Conservation (phyloP, 306 rosid genomes). For the Vigna unguiculata region DNA sequence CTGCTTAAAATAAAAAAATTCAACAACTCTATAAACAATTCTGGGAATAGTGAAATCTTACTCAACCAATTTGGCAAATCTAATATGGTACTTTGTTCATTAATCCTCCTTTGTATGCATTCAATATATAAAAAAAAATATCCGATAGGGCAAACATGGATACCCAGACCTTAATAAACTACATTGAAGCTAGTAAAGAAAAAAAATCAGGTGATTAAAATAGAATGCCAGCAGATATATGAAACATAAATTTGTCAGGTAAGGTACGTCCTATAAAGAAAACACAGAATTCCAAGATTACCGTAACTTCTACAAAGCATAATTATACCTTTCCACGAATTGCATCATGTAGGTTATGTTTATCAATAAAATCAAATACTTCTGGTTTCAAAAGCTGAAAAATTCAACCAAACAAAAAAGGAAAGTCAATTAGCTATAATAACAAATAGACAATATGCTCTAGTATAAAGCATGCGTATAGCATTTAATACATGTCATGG, state of each 20-base stretch:
- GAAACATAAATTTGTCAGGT: constrained; percentile 24
- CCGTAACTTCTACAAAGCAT: neutral
- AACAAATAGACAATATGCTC: constrained; percentile 32
- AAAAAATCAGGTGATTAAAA: constrained; percentile 31
- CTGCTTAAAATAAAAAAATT: constrained; percentile 36
- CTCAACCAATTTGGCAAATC: constrained; percentile 37
- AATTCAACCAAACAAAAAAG: constrained; percentile 22
- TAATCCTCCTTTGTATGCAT: constrained; percentile 32
- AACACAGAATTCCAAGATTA: constrained; percentile 34
- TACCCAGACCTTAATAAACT: constrained; percentile 24
- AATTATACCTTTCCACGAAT: constrained; percentile 83
- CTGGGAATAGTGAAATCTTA: constrained; percentile 34
- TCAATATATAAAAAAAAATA: constrained; percentile 20
- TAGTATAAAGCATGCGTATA: constrained; percentile 23
- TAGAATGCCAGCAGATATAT: constrained; percentile 14
- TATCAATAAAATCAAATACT: constrained; percentile 89
- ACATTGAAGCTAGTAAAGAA: constrained; percentile 35
- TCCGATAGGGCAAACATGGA: constrained; percentile 22
- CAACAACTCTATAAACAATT: constrained; percentile 23
- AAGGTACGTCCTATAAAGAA: constrained; percentile 24
- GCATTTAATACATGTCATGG: constrained; percentile 18
- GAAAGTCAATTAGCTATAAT: constrained; percentile 34
- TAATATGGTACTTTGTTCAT: constrained; percentile 34
- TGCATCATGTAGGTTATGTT: constrained; percentile 76
- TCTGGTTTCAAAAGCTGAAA: constrained; percentile 93